Percentiles rank a stretch among this genome's conserved stretches.
phyloP scores from a whole-genome alignment of 176 grass and related monocot genomes.

The Puccinellia tenuiflora region DNA sequence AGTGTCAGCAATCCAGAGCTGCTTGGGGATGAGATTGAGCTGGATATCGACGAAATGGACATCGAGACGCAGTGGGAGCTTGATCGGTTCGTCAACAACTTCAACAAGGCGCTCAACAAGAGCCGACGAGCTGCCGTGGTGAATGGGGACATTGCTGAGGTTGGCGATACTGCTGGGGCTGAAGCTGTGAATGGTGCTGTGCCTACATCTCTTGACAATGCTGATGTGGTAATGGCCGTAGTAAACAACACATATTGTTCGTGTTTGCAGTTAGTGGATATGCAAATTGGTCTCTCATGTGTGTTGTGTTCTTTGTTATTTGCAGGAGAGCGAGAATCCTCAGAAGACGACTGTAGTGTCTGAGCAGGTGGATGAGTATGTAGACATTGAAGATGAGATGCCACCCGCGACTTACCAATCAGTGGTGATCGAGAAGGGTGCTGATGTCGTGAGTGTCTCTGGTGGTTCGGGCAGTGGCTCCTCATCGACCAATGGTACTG shows the following conservation, averaged over 20 bases:
- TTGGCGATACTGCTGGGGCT: slow-evolving; percentile 4
- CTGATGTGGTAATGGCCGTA: slow-evolving; percentile 14
- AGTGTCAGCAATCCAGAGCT: slow-evolving; percentile 45
- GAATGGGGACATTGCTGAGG: slow-evolving; percentile 22
- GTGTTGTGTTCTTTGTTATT: slow-evolving; percentile 13
- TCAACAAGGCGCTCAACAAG: slow-evolving; percentile 80
- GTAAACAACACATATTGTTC: neutral
- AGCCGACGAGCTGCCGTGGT: slow-evolving; percentile 37
- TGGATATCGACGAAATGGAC: slow-evolving; percentile 84
- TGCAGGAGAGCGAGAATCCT: slow-evolving; percentile 27
- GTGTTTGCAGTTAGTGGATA: neutral
- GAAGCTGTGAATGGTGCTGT: slow-evolving; percentile 15
- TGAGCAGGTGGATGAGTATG: slow-evolving; percentile 69
- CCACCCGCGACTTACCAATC: slow-evolving; percentile 62
- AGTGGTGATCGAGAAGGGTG: slow-evolving; percentile 71
- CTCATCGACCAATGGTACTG: slow-evolving; percentile 68
- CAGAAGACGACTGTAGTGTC: slow-evolving; percentile 1
- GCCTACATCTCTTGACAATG: slow-evolving; percentile 6
- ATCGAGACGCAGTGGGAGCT: slow-evolving; percentile 87
- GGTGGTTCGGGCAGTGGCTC: slow-evolving; percentile 60
- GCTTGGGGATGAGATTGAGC: slow-evolving; percentile 85
- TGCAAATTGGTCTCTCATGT: neutral
- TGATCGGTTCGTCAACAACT: slow-evolving; percentile 82
- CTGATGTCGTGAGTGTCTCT: slow-evolving; percentile 46
- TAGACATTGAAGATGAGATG: slow-evolving; percentile 93